Base-by-base conservation (phyloP, 805 yeast species). In the Candida chauliodis region DNA sequence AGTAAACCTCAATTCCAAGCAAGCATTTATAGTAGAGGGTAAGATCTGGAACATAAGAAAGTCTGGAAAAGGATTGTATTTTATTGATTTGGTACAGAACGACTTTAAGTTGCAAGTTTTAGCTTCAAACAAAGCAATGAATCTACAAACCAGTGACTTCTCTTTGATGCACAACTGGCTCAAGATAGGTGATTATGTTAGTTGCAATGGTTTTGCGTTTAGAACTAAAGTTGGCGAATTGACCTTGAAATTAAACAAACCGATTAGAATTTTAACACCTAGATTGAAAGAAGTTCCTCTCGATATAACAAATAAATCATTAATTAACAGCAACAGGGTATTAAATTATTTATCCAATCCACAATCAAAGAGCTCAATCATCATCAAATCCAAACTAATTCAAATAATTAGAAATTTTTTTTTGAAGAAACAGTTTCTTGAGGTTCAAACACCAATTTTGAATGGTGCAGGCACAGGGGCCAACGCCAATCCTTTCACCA, bases 391-490 rank as follows among this genome's bases (percentile, higher is more conserved):
- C 2, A 51, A 61, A n/a, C 63, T 89, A 1, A 66, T 81, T 2
- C 64, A 67, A 8, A 55, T 71, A 2, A 65, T 91, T 3, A 63
- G 96, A 16, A 45, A 52, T 1, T 89, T 76, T 49, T 69, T 91
- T 15, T 67, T 70, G 28, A 49, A 52, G 0, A 60, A 64, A 16
- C 78, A 67, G 1, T 93, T 89, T 47, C 44, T 85, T 2, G 96
- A 89, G 56, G 95, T 93, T 0, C 84, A 82, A 36, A 93, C 99
- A 0, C 99, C 99, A 0, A 75, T 89, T 1, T 59, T 93, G 9
- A 76, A 88, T 0, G 79, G 81, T 1, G 63, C 68, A 23, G 77
- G 89, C 0, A 85, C 88, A 13, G 99, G 99, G 2, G 99, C 99
- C 4, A 79, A 81, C 50, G 98, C 99, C 0, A 73, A 75, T n/a